Evolutionary conservation across 2,329 filamentous ascomycete species (phyloP), one percentile per base, ranked within the genome.

Genomic region (Colletotrichum shisoi): DNA sequence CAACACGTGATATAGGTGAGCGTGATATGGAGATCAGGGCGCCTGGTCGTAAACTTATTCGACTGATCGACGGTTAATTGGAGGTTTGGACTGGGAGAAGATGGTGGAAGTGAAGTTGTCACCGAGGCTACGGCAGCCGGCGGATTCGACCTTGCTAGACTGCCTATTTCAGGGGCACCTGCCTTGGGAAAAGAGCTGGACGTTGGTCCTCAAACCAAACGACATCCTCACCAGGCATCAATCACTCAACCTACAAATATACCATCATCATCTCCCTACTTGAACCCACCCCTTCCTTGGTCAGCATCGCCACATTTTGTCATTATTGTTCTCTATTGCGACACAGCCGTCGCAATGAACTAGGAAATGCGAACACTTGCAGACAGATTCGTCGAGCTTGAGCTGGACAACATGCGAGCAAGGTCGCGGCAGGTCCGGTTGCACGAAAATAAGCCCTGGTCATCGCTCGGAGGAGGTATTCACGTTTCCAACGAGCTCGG

Each of bases 401-500:
- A 73, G 69, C 71, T 54, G n/a, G 58, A 40, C 37, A 65, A 68
- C 13, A 24, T 17, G 34, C 53, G 53, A 40, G 53, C 53, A 24
- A 57, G 53, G 40, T 40, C 53, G 17, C 21, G 24, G 9, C 53
- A 19, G 9, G 11, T 57, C 13, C 11, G 9, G 12, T 37, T 3
- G 31, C 9, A 19, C 49, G 27, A 34, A 4, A 34, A 19, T 11
- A 52, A 37, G 27, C 49, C 49, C 31, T 52, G 27, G 49, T 37
- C 49, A 4, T 37, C 31, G 13, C 5, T 12, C 49, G 49, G 8
- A 37, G 17, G 27, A 31, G 49, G 49, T 13, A 52, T 15, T 13
- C 31, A 37, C 27, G 13, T 52, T 7, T 37, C 17, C 31, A 17
- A 37, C 27, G 7, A 52, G 27, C 49, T 52, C 4, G 49, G 49